A percentile compares a stretch with the other conserved stretches of the same genome.
These are phyloP conservation scores for Talaromyces rugulosus DNA, from an alignment of 2,329 filamentous ascomycete species.

Conservation along the genomic window DNA sequence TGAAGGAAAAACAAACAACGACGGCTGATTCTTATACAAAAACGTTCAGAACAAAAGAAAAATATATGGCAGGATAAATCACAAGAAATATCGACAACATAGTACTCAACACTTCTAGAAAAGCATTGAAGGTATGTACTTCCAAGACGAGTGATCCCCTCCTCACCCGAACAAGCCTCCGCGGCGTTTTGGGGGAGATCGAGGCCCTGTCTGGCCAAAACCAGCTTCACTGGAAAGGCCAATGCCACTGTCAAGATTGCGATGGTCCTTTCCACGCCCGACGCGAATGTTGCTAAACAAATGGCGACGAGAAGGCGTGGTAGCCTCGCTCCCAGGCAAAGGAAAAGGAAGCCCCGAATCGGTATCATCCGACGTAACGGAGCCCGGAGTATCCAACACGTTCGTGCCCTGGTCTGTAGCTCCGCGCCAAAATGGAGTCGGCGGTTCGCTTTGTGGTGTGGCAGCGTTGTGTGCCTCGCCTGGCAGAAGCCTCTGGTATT, in stretches of 20 bases:
- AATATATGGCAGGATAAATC: not conserved
- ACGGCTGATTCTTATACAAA: not conserved
- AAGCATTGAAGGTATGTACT: not conserved
- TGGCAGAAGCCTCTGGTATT: not conserved
- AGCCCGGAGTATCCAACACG: not conserved
- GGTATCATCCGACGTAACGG: slow-evolving; percentile 21
- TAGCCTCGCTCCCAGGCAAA: slow-evolving; percentile 34
- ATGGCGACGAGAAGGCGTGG: slow-evolving; percentile 36
- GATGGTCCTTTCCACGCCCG: slow-evolving; percentile 34
- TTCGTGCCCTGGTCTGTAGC: not conserved
- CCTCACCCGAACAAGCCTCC: not conserved
- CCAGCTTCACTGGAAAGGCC: slow-evolving; percentile 28
- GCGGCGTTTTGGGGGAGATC: not conserved
- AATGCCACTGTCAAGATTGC: slow-evolving; percentile 39
- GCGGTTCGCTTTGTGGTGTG: not conserved
- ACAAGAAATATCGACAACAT: not conserved
- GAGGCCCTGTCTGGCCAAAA: not conserved
- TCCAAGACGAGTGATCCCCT: not conserved
- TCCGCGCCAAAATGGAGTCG: not conserved
- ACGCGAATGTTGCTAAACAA: slow-evolving; percentile 41
- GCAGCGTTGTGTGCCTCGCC: not conserved
- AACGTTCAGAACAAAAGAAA: not conserved
- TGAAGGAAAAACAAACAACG: not conserved
- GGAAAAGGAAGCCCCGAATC: slow-evolving; percentile 28
- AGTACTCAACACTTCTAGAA: not conserved